Base-by-base conservation (phyloP, 768 basidiomycete genomes). In the Boletus bicolor region DNA sequence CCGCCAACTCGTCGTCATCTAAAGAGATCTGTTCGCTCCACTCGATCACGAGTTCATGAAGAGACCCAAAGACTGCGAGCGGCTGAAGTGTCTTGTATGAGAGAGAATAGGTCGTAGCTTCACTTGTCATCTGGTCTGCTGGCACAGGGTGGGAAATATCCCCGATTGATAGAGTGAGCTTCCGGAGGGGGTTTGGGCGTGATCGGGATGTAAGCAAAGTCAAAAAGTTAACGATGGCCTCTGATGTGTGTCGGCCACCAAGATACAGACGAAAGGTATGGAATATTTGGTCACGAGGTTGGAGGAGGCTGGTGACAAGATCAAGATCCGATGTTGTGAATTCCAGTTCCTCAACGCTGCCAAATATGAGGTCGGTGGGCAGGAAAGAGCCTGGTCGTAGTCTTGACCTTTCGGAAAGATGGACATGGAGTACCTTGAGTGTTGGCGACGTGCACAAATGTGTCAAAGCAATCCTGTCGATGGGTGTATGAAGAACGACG, bases 21-120 rank as follows among this genome's bases (percentile, higher is more conserved):
- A 64, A 39, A 7, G 53, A 56, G 9, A 62, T 14, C 19, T 57
- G 63, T 10, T 61, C 54, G 35, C 49, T 46, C 59, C 59, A 61
- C 11, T 39, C 34, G 37, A 64, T 50, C 14, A 3, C 7, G 15
- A 64, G 49, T 14, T 5, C 15, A 32, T 49, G 49, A 21, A 64
- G 56, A 11, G 38, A 55, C 4, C 39, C 3, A 3, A 54, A 26
- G 28, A 10, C 36, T 44, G 19, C 34, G 30, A 64, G 54, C 9
- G 57, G 57, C 24, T 45, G 26, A 5, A 59, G 34, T 3, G 44
- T 46, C 26, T 42, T 14, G 30, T 50, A 62, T 9, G 64, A 54
- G 12, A 64, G 49, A n/a, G 37, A 28, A 44, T 56, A 50, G 11
- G n/a, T 44, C 0, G 6, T 28, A 9, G 30, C 51, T 45, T 57